phyloP scores from a whole-genome alignment of 2,329 filamentous ascomycete species.

The Penicillium sp. region DNA sequence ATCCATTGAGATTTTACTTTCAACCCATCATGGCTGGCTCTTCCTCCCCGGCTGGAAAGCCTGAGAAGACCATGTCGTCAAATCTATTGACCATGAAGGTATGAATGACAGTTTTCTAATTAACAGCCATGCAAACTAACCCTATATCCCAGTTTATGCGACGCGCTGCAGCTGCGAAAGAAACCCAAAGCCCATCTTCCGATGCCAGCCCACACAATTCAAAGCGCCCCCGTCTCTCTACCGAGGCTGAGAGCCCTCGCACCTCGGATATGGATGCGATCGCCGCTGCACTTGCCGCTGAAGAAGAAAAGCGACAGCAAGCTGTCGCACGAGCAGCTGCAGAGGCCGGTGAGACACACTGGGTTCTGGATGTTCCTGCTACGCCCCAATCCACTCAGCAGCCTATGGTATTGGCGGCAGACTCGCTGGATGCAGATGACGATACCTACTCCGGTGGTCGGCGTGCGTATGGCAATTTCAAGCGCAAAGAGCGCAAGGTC shows the following conservation, averaged over 20 bases:
- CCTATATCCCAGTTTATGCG: conserved; percentile 72
- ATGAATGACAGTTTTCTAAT: conserved; percentile 7
- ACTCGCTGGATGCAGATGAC: conserved; percentile 37
- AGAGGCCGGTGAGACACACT: conserved; percentile 47
- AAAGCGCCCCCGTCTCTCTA: conserved; percentile 40
- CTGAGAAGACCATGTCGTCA: conserved; percentile 75
- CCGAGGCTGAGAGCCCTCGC: conserved; percentile 17
- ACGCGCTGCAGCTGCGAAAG: conserved; percentile 67
- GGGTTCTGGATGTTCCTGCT: conserved; percentile 41
- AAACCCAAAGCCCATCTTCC: conserved; percentile 39
- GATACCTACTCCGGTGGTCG: conserved; percentile 35
- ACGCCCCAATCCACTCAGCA: conserved; percentile 21
- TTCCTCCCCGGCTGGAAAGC: conserved; percentile 53
- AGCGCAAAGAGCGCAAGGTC: conserved; percentile 33
- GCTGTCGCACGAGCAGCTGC: conserved; percentile 43
- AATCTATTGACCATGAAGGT: conserved; percentile 88
- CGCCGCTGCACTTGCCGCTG: conserved; percentile 41
- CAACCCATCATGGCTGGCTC: conserved; percentile 31
- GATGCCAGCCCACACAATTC: conserved; percentile 28
- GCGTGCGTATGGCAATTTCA: conserved; percentile 42
- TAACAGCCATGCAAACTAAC: background rate
- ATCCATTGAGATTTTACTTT: background rate
- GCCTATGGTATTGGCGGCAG: conserved; percentile 34
- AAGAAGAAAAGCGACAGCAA: conserved; percentile 43
- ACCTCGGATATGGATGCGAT: conserved; percentile 43